These are phyloP conservation scores for Austroboletus festivus DNA, from an alignment of 768 basidiomycete species.

Conservation along the genomic window DNA sequence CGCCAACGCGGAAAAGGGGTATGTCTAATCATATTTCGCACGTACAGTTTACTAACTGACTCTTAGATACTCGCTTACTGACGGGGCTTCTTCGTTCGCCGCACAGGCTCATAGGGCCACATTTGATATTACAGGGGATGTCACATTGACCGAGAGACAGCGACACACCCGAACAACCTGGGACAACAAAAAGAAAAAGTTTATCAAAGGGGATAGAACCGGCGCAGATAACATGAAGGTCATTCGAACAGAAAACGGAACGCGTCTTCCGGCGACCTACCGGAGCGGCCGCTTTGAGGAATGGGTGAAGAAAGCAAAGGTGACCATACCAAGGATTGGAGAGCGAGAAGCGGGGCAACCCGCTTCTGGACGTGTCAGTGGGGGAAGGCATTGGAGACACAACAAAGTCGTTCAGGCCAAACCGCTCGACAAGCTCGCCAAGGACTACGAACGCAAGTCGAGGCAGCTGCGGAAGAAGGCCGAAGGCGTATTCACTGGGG, in stretches of 20 bases:
- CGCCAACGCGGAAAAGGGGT: slow-evolving; percentile 89
- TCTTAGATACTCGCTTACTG: slow-evolving; percentile 78
- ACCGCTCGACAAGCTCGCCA: slow-evolving; percentile 70
- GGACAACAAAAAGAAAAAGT: slow-evolving; percentile 97
- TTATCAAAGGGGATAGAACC: slow-evolving; percentile 77
- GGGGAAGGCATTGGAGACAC: slow-evolving; percentile 72
- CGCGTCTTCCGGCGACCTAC: slow-evolving; percentile 86
- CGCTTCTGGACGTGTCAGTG: slow-evolving; percentile 28
- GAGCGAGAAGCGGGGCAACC: slow-evolving; percentile 61
- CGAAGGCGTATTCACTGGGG: slow-evolving; percentile 29
- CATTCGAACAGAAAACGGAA: slow-evolving; percentile 89
- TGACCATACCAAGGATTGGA: slow-evolving; percentile 77
- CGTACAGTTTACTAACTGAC: background rate
- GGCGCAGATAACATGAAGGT: slow-evolving; percentile 94
- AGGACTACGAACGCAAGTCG: slow-evolving; percentile 70
- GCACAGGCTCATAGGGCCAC: slow-evolving; percentile 77
- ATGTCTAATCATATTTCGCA: slow-evolving; percentile 23
- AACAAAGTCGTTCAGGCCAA: slow-evolving; percentile 61
- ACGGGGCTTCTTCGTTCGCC: slow-evolving; percentile 82
- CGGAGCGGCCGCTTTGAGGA: slow-evolving; percentile 93
- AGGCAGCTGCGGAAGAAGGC: slow-evolving; percentile 60
- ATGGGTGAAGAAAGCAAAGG: slow-evolving; percentile 80
- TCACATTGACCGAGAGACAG: slow-evolving; percentile 52
- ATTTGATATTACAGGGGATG: slow-evolving; percentile 82
- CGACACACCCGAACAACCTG: slow-evolving; percentile 66